These are phyloP conservation scores for Amanita subjunquillea DNA, from an alignment of 768 basidiomycete genomes.

Conservation along the genomic window DNA sequence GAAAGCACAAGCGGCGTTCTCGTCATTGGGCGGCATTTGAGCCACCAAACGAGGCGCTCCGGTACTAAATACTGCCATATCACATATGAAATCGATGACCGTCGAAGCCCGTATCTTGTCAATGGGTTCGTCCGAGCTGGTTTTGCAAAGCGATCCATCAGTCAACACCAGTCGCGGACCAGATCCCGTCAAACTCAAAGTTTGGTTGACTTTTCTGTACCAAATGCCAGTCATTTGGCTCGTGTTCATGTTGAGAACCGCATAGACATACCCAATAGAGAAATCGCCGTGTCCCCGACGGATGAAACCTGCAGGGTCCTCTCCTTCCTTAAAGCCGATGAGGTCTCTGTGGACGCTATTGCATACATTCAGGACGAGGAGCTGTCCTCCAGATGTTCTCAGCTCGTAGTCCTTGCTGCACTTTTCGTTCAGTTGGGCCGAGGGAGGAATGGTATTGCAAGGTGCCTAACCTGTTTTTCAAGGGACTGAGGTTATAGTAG, in stretches of 20 bases:
- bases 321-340: conserved; percentile 42
- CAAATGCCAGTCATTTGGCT: background rate
- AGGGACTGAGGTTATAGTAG: conserved; percentile 58
- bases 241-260: background rate
- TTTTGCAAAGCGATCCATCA: conserved; percentile 55
- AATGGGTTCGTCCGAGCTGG: conserved; percentile 22
- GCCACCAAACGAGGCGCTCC: conserved; percentile 50
- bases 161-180: conserved; percentile 47
- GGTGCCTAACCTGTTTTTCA: conserved; percentile 41
- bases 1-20: conserved; percentile 63
- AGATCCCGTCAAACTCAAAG: conserved; percentile 41
- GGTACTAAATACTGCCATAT: conserved; percentile 44
- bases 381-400: conserved; percentile 32
- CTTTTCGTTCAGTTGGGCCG: conserved; percentile 3
- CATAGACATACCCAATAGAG: conserved; percentile 50
- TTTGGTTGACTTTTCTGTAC: conserved; percentile 51
- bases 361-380: conserved; percentile 58
- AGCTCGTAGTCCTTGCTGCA: conserved; percentile 57
- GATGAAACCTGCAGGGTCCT: conserved; percentile 53
- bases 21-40: conserved; percentile 55
- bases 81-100: conserved; percentile 71
- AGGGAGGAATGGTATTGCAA: background rate
- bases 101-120: conserved; percentile 44
- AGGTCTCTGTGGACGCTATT: conserved; percentile 42
- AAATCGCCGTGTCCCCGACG: conserved; percentile 57